Base-by-base conservation (phyloP, 2,329 filamentous ascomycete species). In the Endoconidiophora laricicola region DNA sequence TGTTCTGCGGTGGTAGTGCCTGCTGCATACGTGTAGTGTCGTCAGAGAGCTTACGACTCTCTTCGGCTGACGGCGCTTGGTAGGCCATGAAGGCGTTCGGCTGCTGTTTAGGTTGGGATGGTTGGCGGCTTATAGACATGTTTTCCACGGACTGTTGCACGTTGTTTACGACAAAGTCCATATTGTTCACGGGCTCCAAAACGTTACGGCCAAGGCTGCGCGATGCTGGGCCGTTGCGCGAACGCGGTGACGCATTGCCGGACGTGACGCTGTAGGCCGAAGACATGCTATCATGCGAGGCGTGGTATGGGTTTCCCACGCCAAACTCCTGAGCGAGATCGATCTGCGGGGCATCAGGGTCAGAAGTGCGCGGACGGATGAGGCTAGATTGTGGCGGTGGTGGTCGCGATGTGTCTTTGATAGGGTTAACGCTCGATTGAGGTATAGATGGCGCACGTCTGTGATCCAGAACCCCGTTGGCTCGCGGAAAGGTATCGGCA, bases 221-320 rank as follows among this genome's bases (percentile, higher is more conserved):
- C 16, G 29, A 36, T 20, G 43, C 24, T 2, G 46, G 46, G 2
- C 16, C 33, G 23, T 29, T 40, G 10, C 26, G 42, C 4, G 50
- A 52, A 9, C 39, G 18, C 4, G 40, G 23, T 12, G 41, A 22
- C 10, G 42, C 12, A 50, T 49, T 6, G 50, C 51, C 12, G 78
- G 76, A 0, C 76, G 48, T 12, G 46, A 53, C 4, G 36, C 37
- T n/a, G 51, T 49, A 18, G 46, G 18, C 51, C 7, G 46, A 53
- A 10, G 51, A 53, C 44, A 53, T 22, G 16, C 51, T 53, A 6
- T 47, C 43, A 12, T 53, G 43, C 9, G 46, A 66, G 3, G 73
- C 71, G 57, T 84, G 79, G 57, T 82, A 81, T 0, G 77, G 74
- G 56, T 81, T 81, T 33, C 73, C 70, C 22, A 69, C 61, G 9